phyloP scores from a whole-genome alignment of 1,284 basidiomycete species.

The Porogramme epimiltina region DNA sequence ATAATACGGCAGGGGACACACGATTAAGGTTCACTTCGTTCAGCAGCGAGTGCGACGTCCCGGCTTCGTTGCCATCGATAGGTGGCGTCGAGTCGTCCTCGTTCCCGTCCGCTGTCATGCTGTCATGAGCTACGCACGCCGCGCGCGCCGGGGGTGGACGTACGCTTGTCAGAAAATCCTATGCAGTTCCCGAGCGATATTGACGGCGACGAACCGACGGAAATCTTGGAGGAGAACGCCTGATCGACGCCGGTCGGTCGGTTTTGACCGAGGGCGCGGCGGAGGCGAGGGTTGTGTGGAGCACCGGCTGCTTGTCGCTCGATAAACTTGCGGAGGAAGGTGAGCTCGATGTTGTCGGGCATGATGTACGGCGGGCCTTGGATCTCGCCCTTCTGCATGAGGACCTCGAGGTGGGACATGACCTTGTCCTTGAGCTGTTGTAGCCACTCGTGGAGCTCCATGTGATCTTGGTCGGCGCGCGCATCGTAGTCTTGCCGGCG shows the following conservation, averaged over 20 bases:
- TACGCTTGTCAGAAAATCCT: slow-evolving; percentile 20
- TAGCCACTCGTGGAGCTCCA: slow-evolving; percentile 83
- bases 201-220: slow-evolving; percentile 25
- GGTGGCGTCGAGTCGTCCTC: slow-evolving; percentile 19
- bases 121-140: not conserved
- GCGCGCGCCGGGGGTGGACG: not conserved
- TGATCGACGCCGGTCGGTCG: slow-evolving; percentile 23
- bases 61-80: slow-evolving; percentile 17
- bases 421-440: slow-evolving; percentile 84
- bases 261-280: slow-evolving; percentile 37
- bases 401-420: slow-evolving; percentile 79
- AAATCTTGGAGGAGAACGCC: slow-evolving; percentile 22
- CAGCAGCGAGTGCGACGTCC: slow-evolving; percentile 21
- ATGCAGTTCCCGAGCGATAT: slow-evolving; percentile 23
- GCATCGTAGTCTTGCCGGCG: slow-evolving; percentile 81
- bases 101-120: slow-evolving; percentile 6
- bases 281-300: slow-evolving; percentile 75
- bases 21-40: slow-evolving; percentile 29
- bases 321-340: slow-evolving; percentile 77
- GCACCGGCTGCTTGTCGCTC: slow-evolving; percentile 71
- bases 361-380: slow-evolving; percentile 78
- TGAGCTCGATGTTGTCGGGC: slow-evolving; percentile 74
- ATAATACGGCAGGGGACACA: slow-evolving; percentile 6
- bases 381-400: slow-evolving; percentile 84
- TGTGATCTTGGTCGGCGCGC: slow-evolving; percentile 80